phyloP scores from a whole-genome alignment of 371 early-diverging fungal species.

The Lichtheimia hyalospora region DNA sequence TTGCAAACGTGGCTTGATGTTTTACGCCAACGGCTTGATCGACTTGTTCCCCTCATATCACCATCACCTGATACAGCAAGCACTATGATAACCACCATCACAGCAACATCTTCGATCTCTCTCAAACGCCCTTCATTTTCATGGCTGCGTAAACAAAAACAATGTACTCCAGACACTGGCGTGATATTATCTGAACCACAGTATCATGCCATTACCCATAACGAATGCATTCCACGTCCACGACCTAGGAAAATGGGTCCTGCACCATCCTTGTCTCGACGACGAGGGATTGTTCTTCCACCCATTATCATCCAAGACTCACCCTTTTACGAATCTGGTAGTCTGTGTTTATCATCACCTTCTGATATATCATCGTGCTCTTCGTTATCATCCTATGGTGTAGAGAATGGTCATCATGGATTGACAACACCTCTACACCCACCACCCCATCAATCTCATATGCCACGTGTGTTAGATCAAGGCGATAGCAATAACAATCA shows the following conservation, averaged over 20 bases:
- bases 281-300: neutral
- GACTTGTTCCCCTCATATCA: neutral
- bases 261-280: slow-evolving; percentile 4
- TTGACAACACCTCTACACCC: neutral
- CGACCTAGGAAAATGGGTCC: slow-evolving; percentile 3
- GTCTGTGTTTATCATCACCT: too few species aligned
- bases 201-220: slow-evolving; percentile 5
- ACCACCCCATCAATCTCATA: neutral
- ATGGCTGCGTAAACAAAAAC: neutral
- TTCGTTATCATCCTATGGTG: too few species aligned
- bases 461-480: neutral
- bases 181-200: neutral
- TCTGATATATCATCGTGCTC: too few species aligned
- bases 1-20: slow-evolving; percentile 21
- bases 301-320: slow-evolving; percentile 1
- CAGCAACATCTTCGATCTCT: neutral
- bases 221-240: neutral
- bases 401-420: too few species aligned
- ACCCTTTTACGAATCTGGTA: neutral
- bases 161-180: neutral
- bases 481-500: neutral
- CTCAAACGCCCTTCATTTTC: neutral
- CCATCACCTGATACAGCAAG: neutral
- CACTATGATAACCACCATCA: too few species aligned
- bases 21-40: neutral